Evolutionary conservation across 805 yeast genomes (phyloP), one percentile per base, ranked within the genome.

Genomic region (Lipomyces sp.): DNA sequence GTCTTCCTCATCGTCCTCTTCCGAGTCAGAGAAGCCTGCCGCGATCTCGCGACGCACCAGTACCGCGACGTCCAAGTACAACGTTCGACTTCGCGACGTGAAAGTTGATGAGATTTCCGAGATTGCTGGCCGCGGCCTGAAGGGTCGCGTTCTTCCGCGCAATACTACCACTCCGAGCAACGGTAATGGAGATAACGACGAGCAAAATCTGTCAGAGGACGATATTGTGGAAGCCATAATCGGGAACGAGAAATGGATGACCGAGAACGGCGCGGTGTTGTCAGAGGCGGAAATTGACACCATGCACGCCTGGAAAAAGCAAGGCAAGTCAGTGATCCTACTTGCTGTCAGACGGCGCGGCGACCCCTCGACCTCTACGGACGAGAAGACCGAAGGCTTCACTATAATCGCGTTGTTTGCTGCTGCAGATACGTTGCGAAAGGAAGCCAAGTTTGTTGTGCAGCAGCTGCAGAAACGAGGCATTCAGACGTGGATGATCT

Each of bases 401-500:
- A 75, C 18, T n/a, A 59, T 69, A 19, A 67, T 75, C n/a, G 63
- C 80, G 34, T 66, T 79, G 49, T 57, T 81, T 54, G 84, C 80
- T 2, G 80, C 82, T 31, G 74, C 86, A 41, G 91, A 85, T 63
- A 60, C 61, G 51, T 60, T 71, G 23, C 64, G 75, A 2, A 72
- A 76, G 0, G 93, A 85, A 62, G 72, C 88, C 2, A 71, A 69
- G 32, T 59, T 60, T 19, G 83, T 83, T 0, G 70, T 84, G 18
- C 60, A 68, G 6, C 67, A 68, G 5, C 63, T 79, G 11, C 66
- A 70, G 36, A 45, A 49, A 8, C 65, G 65, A 5, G 74, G 76
- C 4, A 76, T 84, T 18, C 75, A 76, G 21, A 76, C 84, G 44
- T 84, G 84, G 81, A 82, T 84, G 86, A 79, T 85, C 36, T 80